Base-by-base conservation (phyloP, 1,139 yeast species). In the Insectozyma bohioensis region DNA sequence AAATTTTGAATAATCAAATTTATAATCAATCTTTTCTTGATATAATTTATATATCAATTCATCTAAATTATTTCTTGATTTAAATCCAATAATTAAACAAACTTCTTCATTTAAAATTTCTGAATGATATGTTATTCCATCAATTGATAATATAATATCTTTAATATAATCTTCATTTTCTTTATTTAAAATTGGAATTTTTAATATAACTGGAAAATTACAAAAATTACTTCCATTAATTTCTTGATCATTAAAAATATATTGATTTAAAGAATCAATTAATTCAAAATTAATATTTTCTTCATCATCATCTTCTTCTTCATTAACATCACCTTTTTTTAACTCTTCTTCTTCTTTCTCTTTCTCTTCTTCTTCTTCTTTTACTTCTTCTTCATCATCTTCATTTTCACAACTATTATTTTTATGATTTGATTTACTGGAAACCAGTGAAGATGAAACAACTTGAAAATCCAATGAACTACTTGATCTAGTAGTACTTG, bases 1-100 rank as follows among this genome's bases (percentile, higher is more conserved):
- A 18, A 80, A 72, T 35, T 67, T 59, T 20, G 68, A 61, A 42
- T 60, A 58, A 36, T 51, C 51, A 29, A 57, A 51, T 26, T 47
- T 33, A 28, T 19, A 44, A 4, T 20, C 26, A 17, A 44, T 21
- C 9, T 31, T 17, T 20, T 34, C 29, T n/a, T 35, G 18, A 18
- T 35, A 25, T 19, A 44, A 33, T 20, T 34, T 34, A 27, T 36
- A 35, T 14, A 44, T 30, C 16, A 44, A 34, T 6, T 36, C 33
- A 24, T 44, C 48, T 30, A 44, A 35, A 9, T 33, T 26, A 9
- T 26, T 10, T 21, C 41, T 44, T 12, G 37, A 15, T 36, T 33
- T 19, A 26, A 35, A 29, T 12, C 30, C 24, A 36, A 39, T 26
- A 29, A 28, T 29, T 17, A 29, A 34, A 24, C 39, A 39, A 5